Evolutionary conservation across 495 filamentous ascomycete species (phyloP).

Genomic region (Penicillium salamii): DNA sequence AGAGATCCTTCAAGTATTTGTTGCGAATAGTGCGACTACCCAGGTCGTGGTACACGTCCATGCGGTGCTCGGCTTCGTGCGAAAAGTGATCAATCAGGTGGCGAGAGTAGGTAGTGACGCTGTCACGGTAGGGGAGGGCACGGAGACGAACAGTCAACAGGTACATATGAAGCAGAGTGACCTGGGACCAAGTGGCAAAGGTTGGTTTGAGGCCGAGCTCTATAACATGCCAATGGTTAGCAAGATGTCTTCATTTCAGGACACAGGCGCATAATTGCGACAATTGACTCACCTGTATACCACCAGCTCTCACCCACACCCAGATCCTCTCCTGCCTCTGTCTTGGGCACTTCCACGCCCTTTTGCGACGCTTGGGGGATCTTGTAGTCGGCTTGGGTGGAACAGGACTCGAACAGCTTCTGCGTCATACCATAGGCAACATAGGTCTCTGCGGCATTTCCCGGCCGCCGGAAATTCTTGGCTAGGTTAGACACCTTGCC

Average conservation of each 20-base stretch:
- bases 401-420: constrained; percentile 73
- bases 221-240: constrained; percentile 10
- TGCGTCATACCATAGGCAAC: constrained; percentile 75
- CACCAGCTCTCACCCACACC: constrained; percentile 75
- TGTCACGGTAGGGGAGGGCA: constrained; percentile 59
- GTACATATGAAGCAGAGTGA: constrained; percentile 95
- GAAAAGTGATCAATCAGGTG: constrained; percentile 91
- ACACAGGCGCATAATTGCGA: neutral
- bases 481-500: constrained; percentile 29
- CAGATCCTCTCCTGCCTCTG: constrained; percentile 71
- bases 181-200: constrained; percentile 92
- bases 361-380: constrained; percentile 57
- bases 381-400: constrained; percentile 69
- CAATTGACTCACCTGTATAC: constrained; percentile 66
- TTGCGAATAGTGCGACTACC: constrained; percentile 63
- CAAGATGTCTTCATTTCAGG: neutral
- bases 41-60: constrained; percentile 71
- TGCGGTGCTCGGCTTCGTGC: constrained; percentile 82
- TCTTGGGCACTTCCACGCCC: constrained; percentile 57
- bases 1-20: constrained; percentile 88
- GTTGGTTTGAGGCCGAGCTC: constrained; percentile 69
- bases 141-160: constrained; percentile 84
- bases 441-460: constrained; percentile 61
- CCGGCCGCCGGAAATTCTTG: constrained; percentile 32
- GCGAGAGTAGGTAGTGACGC: constrained; percentile 61